These are phyloP conservation scores for Xerophyta viscosa DNA, from an alignment of 106 monocot species.

Conservation along the genomic window DNA sequence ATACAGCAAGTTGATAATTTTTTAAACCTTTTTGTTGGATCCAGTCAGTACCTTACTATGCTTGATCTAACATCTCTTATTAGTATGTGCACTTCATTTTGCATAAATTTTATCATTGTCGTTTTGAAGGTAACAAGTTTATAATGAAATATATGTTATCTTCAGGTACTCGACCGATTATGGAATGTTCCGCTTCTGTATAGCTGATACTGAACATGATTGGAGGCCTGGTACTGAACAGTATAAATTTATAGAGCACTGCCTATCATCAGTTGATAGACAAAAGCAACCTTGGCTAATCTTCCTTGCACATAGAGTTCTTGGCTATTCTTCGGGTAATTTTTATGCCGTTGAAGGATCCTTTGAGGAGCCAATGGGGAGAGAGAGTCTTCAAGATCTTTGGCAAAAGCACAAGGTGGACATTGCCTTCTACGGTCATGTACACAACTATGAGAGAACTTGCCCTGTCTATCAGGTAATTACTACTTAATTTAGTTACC, in stretches of 20 bases:
- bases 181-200: conserved; percentile 90
- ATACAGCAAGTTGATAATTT: no score
- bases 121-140: not conserved
- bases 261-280: conserved; percentile 69
- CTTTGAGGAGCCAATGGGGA: conserved; percentile 90
- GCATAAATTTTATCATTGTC: no score
- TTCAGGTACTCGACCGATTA: conserved; percentile 82
- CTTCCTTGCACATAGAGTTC: conserved; percentile 71
- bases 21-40: no score
- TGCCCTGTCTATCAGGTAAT: conserved; percentile 88
- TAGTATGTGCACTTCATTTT: no score
- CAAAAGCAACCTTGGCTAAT: conserved; percentile 95
- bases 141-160: not conserved
- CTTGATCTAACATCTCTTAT: no score
- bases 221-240: conserved; percentile 87
- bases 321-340: conserved; percentile 63
- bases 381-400: conserved; percentile 78
- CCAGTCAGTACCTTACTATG: no score
- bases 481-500: no score
- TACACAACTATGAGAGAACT: conserved; percentile 89
- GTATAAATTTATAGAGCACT: conserved; percentile 77
- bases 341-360: conserved; percentile 59
- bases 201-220: conserved; percentile 88
- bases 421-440: conserved; percentile 84
- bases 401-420: conserved; percentile 95